These are phyloP conservation scores for Gnomoniopsis sp. DNA, from an alignment of 2,329 filamentous ascomycete genomes.

Conservation along the genomic window DNA sequence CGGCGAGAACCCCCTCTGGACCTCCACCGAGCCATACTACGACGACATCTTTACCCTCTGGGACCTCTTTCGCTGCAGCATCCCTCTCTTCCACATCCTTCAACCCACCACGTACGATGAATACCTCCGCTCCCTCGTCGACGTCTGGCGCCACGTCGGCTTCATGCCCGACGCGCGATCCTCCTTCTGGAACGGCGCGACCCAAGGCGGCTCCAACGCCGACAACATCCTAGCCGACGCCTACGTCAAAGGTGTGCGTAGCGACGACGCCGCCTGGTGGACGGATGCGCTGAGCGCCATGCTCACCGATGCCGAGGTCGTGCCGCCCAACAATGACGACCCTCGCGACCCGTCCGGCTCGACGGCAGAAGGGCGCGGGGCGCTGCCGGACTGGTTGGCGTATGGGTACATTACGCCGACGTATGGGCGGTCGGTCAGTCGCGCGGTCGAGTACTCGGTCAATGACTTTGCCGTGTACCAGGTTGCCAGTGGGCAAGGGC, in stretches of 20 bases:
- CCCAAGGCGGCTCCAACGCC: slow-evolving; percentile 67
- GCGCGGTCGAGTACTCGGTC: slow-evolving; percentile 64
- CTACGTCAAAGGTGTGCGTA: slow-evolving; percentile 64
- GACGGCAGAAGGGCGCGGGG: slow-evolving; percentile 65
- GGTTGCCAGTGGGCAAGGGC: slow-evolving; percentile 57
- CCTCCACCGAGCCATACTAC: slow-evolving; percentile 64
- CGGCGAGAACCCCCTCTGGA: slow-evolving; percentile 67
- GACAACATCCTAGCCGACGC: slow-evolving; percentile 73
- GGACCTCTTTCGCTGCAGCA: slow-evolving; percentile 63
- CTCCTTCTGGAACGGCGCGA: slow-evolving; percentile 65
- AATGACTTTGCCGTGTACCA: slow-evolving; percentile 68
- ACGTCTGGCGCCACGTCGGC: slow-evolving; percentile 63
- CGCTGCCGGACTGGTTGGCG: slow-evolving; percentile 64
- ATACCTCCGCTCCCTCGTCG: slow-evolving; percentile 63
- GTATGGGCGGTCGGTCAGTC: slow-evolving; percentile 58
- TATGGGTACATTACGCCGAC: slow-evolving; percentile 63
- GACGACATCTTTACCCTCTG: slow-evolving; percentile 71
- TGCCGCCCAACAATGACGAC: slow-evolving; percentile 57
- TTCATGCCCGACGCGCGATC: slow-evolving; percentile 65
- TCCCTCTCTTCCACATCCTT: slow-evolving; percentile 61
- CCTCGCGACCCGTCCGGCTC: slow-evolving; percentile 55
- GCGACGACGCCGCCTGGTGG: slow-evolving; percentile 64
- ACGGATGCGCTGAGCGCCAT: slow-evolving; percentile 58
- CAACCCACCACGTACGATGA: slow-evolving; percentile 62
- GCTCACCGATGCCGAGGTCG: slow-evolving; percentile 63